Base-by-base conservation (phyloP, 2,329 filamentous ascomycete genomes). In the Chrysosporium keratinophilum region DNA sequence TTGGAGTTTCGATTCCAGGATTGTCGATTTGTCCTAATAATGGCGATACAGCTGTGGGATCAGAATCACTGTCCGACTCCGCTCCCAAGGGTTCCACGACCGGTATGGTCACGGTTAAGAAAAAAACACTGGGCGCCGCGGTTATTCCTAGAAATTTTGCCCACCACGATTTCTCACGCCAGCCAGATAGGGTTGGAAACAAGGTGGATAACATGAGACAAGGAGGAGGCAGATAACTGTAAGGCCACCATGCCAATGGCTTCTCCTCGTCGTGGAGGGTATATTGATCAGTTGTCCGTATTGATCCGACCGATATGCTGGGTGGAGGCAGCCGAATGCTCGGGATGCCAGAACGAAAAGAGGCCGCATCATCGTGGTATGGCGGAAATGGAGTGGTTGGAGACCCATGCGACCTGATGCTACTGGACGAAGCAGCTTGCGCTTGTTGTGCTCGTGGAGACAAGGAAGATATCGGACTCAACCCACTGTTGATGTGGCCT, bases 21-120 rank as follows among this genome's bases (percentile, higher is more conserved):
- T 67, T 64, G 6, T 71, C 67, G 3, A 76, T 74, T 1, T 66
- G 67, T 4, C 69, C 10, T 35, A 40, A 35, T 23, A 37, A 43
- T 10, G 54, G 42, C 1, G 54, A 52, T 11, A 39, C 41, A 23
- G 39, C 28, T 3, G n/a, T 12, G 44, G 56, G 20, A 28, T 28
- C 19, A 19, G 15, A 19, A 19, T 50, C 41, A 12, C 23, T 47
- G n/a, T 59, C 70, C 2, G 74, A 70, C 11, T 81, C 78, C 6
- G 78, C 65, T 35, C 70, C 75, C 17, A 80, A 76, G 1, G 80
- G 79, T 62, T 97, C 91, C 5, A 95, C 87, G 0, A 98, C 89
- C 0, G 94, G 93, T 3, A 98, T 70, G 0, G 93, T 98, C 45
- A 93, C 82, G 0, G 91, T 91, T 3, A 98, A 76, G 1, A 97